Evolutionary conservation across 257 asterid genomes (phyloP).

Genomic region (Capsicum baccatum): DNA sequence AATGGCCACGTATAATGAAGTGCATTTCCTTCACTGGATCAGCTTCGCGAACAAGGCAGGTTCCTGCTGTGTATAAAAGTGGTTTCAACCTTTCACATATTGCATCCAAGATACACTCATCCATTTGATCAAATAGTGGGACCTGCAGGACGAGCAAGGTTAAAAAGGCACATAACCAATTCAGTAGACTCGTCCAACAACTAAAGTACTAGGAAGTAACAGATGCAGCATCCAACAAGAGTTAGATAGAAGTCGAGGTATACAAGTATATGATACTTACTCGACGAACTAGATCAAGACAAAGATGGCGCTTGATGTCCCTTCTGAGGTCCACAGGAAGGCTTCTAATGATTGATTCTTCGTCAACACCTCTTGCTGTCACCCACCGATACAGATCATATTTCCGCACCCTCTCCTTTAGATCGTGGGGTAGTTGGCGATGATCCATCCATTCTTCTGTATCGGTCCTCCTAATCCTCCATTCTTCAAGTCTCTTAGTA

Average conservation of each 20-base stretch:
- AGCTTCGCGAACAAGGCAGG: conserved; percentile 64
- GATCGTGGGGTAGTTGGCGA: conserved; percentile 62
- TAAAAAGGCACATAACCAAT: neutral
- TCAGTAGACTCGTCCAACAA: neutral
- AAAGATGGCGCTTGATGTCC: conserved; percentile 70
- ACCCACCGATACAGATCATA: conserved; percentile 65
- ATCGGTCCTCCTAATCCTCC: conserved; percentile 72
- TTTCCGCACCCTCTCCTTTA: conserved; percentile 59
- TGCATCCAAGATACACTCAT: conserved; percentile 62
- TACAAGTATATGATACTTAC: conserved; percentile 43
- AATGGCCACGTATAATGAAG: conserved; percentile 69
- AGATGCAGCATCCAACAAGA: neutral
- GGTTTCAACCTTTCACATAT: conserved; percentile 75
- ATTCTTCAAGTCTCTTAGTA: conserved; percentile 63
- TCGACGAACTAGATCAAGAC: conserved; percentile 72
- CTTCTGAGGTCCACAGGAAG: conserved; percentile 73
- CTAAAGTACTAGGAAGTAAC: neutral
- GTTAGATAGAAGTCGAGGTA: neutral
- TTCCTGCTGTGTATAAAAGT: conserved; percentile 48
- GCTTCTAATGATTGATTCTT: conserved; percentile 52
- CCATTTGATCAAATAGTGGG: conserved; percentile 69
- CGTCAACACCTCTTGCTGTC: conserved; percentile 68
- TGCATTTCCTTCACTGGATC: conserved; percentile 76
- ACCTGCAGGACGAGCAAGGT: conserved; percentile 42
- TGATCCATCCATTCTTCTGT: conserved; percentile 81